These are phyloP conservation scores for Guillardia theta DNA, from an alignment of 78 protist genomes.

Conservation along the genomic window DNA sequence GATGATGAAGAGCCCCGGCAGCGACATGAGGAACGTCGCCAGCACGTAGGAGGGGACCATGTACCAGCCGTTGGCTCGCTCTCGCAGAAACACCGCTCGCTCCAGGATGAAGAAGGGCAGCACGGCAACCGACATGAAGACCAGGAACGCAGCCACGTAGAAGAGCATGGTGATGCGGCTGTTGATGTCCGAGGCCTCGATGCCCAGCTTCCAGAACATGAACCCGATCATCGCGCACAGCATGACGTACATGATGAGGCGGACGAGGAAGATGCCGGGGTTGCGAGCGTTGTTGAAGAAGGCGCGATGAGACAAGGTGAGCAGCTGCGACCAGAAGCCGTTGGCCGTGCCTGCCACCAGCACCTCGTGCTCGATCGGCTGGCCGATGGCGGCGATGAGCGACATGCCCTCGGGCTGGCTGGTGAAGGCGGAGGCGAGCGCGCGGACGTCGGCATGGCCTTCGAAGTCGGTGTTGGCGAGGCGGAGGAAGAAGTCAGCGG, in stretches of 20 bases:
- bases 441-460: neutral
- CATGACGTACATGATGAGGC: neutral
- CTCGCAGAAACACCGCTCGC: neutral
- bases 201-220: neutral
- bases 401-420: neutral
- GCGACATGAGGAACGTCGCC: neutral
- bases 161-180: neutral
- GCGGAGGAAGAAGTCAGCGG: neutral
- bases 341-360: neutral
- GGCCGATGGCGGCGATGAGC: too few species aligned
- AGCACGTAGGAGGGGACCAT: neutral
- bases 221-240: neutral
- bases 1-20: neutral
- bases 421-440: neutral
- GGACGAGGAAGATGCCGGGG: neutral
- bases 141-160: neutral
- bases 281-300: neutral
- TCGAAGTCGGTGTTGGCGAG: neutral
- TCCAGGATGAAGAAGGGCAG: conserved; percentile 29
- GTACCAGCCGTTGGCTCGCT: neutral
- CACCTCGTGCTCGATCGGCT: neutral
- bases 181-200: neutral
- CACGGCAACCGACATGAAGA: conserved; percentile 33
- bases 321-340: neutral
- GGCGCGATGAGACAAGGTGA: neutral